phyloP scores from a whole-genome alignment of 2,329 filamentous ascomycete genomes.

The Chlorencoelia australis region DNA sequence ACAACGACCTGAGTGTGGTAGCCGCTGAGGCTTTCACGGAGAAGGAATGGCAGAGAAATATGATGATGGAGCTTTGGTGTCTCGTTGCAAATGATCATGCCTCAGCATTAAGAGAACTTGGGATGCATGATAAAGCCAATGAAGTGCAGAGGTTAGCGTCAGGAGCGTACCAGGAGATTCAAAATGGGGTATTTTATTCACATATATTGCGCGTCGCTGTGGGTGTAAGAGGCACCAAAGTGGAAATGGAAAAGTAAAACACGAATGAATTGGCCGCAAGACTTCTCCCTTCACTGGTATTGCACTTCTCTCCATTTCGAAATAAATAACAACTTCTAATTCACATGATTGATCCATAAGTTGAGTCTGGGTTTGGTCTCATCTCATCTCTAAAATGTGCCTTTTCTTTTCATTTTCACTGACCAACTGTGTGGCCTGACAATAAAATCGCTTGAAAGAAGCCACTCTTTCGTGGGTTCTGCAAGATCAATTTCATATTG shows the following conservation, averaged over 20 bases:
- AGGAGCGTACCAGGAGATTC: background rate
- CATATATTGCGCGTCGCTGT: background rate
- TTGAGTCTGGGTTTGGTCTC: no score
- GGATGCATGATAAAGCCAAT: no score
- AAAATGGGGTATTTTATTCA: background rate
- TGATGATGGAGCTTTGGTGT: background rate
- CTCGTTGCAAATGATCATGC: background rate
- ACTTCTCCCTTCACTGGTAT: no score
- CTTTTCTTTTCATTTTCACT: no score
- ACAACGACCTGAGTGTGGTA: background rate
- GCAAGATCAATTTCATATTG: conserved; percentile 28
- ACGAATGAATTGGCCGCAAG: no score
- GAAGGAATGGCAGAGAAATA: background rate
- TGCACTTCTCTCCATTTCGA: no score
- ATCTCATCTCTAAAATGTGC: no score
- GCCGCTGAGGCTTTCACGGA: background rate
- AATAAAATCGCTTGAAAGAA: conserved; percentile 27
- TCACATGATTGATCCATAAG: no score
- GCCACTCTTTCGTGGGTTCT: conserved; percentile 24
- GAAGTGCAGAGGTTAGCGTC: no score
- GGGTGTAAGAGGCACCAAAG: no score
- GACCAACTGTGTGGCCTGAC: conserved; percentile 24
- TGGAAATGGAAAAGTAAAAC: no score
- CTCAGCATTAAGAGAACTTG: background rate
- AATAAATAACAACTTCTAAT: no score